Conservation (phyloP, 2,329 filamentous ascomycete species). For the Chaetomiaceae sp. region DNA sequence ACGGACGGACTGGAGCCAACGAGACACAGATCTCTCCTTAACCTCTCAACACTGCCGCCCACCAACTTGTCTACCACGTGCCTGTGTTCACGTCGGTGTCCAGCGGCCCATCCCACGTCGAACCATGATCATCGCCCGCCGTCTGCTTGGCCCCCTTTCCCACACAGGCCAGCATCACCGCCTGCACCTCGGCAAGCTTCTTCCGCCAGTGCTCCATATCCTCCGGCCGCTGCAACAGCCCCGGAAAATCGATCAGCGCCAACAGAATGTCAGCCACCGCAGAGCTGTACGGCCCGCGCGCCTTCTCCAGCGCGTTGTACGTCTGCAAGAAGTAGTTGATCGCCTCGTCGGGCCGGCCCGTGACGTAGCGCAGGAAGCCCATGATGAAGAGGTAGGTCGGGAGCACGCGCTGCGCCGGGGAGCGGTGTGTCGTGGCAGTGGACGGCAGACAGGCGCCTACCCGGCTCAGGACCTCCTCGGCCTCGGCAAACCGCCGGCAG, state of each 20-base stretch:
- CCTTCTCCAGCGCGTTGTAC: constrained; percentile 9
- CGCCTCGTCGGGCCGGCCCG: constrained; percentile 8
- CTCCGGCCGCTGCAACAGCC: constrained; percentile 5
- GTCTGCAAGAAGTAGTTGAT: constrained; percentile 14
- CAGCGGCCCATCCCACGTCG: constrained; percentile 9
- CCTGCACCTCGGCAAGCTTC: constrained; percentile 6
- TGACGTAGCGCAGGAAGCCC: constrained; percentile 12
- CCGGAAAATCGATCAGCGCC: constrained; percentile 10
- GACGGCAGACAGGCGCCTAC: constrained; percentile 4
- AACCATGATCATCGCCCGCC: not conserved
- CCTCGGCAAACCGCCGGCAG: constrained; percentile 6
- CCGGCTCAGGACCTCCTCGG: constrained; percentile 2
- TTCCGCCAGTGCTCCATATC: constrained; percentile 4
- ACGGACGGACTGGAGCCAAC: not conserved
- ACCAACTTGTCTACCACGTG: not conserved
- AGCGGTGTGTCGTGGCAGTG: not conserved
- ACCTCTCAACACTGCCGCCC: not conserved
- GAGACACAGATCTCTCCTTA: not conserved
- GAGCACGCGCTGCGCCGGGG: not conserved
- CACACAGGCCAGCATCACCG: constrained; percentile 3
- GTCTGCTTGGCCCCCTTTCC: not conserved
- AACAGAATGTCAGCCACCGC: constrained; percentile 11
- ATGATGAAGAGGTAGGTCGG: constrained; percentile 13
- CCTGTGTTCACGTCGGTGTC: constrained; percentile 14
- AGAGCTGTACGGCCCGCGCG: constrained; percentile 5